Evolutionary conservation across 2,329 filamentous ascomycete species (phyloP), one percentile per base, ranked within the genome.

Genomic region (Cercospora janseana): DNA sequence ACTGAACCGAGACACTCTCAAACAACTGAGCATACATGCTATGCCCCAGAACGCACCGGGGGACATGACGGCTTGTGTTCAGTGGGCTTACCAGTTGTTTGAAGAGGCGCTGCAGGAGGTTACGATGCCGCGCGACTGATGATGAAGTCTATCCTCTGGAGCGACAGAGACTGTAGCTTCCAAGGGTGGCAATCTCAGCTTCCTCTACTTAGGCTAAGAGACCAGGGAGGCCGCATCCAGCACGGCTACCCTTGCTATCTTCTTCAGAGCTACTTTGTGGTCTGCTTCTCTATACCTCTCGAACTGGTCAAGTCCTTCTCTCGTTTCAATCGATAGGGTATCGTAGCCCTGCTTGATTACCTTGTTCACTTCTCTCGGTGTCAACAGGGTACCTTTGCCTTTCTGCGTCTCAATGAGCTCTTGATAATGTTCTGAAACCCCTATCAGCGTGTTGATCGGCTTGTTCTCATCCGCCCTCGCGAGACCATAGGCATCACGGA

Each of bases 321-420:
- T 89, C 0, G 88, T 83, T 70, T 94, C 88, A 47, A 98, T 94
- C 56, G 87, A 92, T 62, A 98, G 71, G 27, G 91, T 95, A 69
- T 97, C 92, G 65, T 97, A 97, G 0, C 93, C 93, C 68, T 94
- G 87, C 72, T 95, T 95, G 69, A 98, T 97, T 21, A 96, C 87
- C 58, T 87, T 86, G 32, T 86, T 85, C 29, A 98, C 90, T 67
- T 96, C 87, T 42, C 82, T 77, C 28, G 86, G 90, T 51, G 88
- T 95, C 52, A 96, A 73, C 42, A 61, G 58, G 62, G 82, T 86
- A 53, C 81, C 77, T 49, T 75, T 76, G 10, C 73, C 73, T 50
- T 73, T 74, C 55, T 76, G 74, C 26, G 80, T 79, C 2, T 83
- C 80, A 13, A 98, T 79, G 45, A 97, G 76, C 51, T 87, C 80